A percentile compares a stretch with the other conserved stretches of the same genome.
Conservation (phyloP, 495 filamentous ascomycete genomes). For the Hyaloscypha finlandica region DNA sequence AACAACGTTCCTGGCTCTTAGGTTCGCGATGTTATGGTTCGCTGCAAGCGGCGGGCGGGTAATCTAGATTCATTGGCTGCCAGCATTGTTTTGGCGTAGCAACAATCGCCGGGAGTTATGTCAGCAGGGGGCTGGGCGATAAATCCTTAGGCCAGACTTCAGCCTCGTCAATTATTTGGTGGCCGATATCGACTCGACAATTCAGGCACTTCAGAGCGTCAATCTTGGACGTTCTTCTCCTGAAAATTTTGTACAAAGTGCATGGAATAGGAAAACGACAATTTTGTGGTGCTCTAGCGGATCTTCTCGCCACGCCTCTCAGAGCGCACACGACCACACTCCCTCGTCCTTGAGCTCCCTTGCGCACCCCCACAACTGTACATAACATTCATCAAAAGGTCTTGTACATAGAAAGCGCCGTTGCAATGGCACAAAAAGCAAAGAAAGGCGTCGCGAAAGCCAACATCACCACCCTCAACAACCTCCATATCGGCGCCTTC, state of each 20-base stretch:
- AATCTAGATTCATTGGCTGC: conserved; percentile 11
- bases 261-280: not conserved
- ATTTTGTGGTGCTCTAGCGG: not conserved
- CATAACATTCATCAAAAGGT: not conserved
- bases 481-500: conserved; percentile 75
- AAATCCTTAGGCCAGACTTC: conserved; percentile 5
- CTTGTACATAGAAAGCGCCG: not conserved
- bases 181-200: not conserved
- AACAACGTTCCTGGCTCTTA: conserved; percentile 23
- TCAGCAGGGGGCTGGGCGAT: conserved; percentile 6
- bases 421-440: conserved; percentile 78
- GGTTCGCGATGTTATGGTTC: conserved; percentile 31
- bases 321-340: not conserved
- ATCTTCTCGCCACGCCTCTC: not conserved
- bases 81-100: conserved; percentile 21
- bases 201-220: not conserved
- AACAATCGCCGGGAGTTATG: conserved; percentile 18
- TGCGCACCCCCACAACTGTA: not conserved
- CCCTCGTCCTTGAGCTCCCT: not conserved
- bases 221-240: not conserved
- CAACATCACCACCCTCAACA: conserved; percentile 73
- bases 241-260: not conserved
- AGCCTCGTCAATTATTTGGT: conserved; percentile 26
- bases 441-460: conserved; percentile 84
- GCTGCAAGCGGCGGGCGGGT: conserved; percentile 18